A percentile compares a stretch with the other conserved stretches of the same genome.
phyloP scores from a whole-genome alignment of 1,139 yeast species.

The Pichia sp. region DNA sequence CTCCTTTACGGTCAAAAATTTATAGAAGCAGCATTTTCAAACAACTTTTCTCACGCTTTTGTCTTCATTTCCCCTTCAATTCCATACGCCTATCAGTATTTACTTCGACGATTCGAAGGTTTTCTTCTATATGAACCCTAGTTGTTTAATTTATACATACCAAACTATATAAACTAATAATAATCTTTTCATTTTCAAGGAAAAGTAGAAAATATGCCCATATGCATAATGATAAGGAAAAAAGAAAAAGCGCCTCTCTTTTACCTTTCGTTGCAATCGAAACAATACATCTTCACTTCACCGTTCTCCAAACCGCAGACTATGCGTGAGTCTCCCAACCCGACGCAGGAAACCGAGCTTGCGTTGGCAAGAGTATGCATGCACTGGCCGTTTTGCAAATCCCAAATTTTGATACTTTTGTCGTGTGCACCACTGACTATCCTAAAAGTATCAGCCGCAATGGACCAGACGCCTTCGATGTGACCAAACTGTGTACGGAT shows the following conservation, averaged over 20 bases:
- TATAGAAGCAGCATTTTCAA: conserved; percentile 12
- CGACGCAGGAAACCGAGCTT: conserved; percentile 79
- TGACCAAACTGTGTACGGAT: conserved; percentile 94
- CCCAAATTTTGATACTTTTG: conserved; percentile 89
- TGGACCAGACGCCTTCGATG: conserved; percentile 96
- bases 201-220: conserved; percentile 1
- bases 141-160: background rate
- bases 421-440: conserved; percentile 94
- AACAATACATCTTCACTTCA: conserved; percentile 73
- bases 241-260: conserved; percentile 1
- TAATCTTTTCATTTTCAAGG: background rate
- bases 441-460: conserved; percentile 91
- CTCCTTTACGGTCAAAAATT: conserved; percentile 41
- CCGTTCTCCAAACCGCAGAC: conserved; percentile 92
- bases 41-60: background rate
- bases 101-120: background rate
- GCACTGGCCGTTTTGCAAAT: conserved; percentile 86
- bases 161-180: background rate
- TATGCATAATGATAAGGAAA: background rate
- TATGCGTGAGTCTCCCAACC: conserved; percentile 80
- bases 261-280: conserved; percentile 42
- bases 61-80: background rate
- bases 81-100: too few species aligned
- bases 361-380: conserved; percentile 86
- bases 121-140: background rate